These are phyloP conservation scores for Tylopilus rubrobrunneus DNA, from an alignment of 768 basidiomycete species.

Conservation along the genomic window DNA sequence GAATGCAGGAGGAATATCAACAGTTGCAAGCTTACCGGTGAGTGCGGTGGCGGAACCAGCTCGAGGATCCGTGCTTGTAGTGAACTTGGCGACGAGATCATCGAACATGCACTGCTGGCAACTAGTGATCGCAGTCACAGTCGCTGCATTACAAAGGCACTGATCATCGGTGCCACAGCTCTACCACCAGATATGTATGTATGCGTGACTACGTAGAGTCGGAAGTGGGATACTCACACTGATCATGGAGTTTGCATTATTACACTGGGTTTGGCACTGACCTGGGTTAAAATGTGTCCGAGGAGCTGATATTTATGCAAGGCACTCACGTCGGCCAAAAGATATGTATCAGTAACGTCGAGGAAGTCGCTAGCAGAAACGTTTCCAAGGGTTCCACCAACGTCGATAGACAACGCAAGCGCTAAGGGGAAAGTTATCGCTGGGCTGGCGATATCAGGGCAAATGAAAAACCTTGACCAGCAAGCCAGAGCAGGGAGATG, in stretches of 20 bases:
- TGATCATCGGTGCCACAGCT: slow-evolving; percentile 41
- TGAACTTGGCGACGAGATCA: slow-evolving; percentile 48
- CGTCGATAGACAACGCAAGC: slow-evolving; percentile 47
- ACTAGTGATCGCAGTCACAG: slow-evolving; percentile 39
- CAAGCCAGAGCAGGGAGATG: slow-evolving; percentile 39
- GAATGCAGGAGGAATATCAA: background rate
- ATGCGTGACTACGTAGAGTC: background rate
- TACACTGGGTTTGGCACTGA: slow-evolving; percentile 29
- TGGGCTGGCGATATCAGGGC: background rate
- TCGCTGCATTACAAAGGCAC: slow-evolving; percentile 52
- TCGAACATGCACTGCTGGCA: slow-evolving; percentile 72
- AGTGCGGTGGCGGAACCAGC: slow-evolving; percentile 62
- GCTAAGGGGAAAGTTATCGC: slow-evolving; percentile 19
- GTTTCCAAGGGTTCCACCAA: slow-evolving; percentile 34
- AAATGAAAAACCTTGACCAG: slow-evolving; percentile 52
- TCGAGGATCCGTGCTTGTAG: slow-evolving; percentile 44
- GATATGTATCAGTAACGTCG: slow-evolving; percentile 30
- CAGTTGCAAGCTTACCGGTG: slow-evolving; percentile 38
- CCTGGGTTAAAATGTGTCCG: no score
- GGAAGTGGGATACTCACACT: slow-evolving; percentile 13
- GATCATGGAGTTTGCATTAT: slow-evolving; percentile 21
- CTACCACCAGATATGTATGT: slow-evolving; percentile 9
- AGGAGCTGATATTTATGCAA: background rate
- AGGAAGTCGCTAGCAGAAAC: slow-evolving; percentile 46
- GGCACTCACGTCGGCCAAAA: slow-evolving; percentile 28